phyloP scores from a whole-genome alignment of 768 basidiomycete species.

The Naganishia vishniacii region DNA sequence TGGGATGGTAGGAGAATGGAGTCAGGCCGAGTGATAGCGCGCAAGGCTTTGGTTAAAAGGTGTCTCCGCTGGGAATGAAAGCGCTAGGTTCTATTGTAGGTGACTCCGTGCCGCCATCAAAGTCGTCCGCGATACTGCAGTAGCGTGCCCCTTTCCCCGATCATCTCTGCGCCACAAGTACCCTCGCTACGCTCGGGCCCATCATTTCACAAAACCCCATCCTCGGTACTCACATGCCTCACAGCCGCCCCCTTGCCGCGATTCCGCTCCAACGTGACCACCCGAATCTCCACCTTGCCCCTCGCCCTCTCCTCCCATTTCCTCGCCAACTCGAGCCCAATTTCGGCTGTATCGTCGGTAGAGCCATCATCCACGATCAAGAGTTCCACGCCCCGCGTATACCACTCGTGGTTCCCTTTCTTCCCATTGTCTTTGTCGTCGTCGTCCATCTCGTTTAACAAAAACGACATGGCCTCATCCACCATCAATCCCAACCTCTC shows the following conservation, averaged over 20 bases:
- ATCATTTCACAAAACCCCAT: too few species aligned
- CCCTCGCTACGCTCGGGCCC: too few species aligned
- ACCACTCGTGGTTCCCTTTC: slow-evolving; percentile 35
- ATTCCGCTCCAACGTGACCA: slow-evolving; percentile 72
- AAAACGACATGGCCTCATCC: slow-evolving; percentile 55
- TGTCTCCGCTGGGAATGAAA: too few species aligned
- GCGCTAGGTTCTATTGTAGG: too few species aligned
- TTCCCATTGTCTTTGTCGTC: too few species aligned
- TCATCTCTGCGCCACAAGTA: too few species aligned
- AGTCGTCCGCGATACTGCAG: too few species aligned
- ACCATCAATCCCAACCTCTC: slow-evolving; percentile 81
- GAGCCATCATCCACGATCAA: slow-evolving; percentile 89
- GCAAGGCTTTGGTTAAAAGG: too few species aligned
- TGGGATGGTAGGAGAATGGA: not conserved
- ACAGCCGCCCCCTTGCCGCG: slow-evolving; percentile 91
- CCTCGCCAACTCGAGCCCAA: slow-evolving; percentile 62
- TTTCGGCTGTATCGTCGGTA: slow-evolving; percentile 63
- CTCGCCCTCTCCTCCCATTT: slow-evolving; percentile 51
- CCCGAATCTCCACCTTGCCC: slow-evolving; percentile 61
- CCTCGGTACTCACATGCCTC: slow-evolving; percentile 58
- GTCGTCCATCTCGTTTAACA: slow-evolving; percentile 47
- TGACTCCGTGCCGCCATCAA: too few species aligned
- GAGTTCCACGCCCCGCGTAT: slow-evolving; percentile 56
- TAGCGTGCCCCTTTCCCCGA: too few species aligned
- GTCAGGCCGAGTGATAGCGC: too few species aligned